Evolutionary conservation across 2,329 filamentous ascomycete genomes (phyloP), one percentile per base, ranked within the genome.

Genomic region (Tricladium varicosporioides): DNA sequence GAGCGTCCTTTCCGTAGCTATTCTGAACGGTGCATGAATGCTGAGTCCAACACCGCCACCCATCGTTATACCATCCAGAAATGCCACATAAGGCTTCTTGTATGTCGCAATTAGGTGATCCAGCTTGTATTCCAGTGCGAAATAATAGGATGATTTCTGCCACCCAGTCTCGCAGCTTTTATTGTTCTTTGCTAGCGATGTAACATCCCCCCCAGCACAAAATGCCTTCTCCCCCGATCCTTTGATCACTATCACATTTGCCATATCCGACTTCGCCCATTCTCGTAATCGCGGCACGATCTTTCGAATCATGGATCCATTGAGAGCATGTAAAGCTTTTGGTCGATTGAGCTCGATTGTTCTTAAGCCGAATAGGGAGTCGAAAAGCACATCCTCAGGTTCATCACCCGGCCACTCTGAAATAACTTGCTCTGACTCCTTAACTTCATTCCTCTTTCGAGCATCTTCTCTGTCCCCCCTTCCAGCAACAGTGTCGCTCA

Each of bases 51-150:
- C 94, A 64, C 94, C 94, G 55, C 94, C 94, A 55, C 94, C 94
- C 94, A 99, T 99, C 52, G 95, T 99, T 73, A 96, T 89, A 58
- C 94, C 94, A 70, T 99, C 94, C 87, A 99, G 95, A 70, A 97
- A 89, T 32, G 94, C 89, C 52, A 99, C 85, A 70, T 94, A 96
- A 0, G 94, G 94, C 78, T 97, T 99, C 60, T 79, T 72, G 76
- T 96, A 97, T 40, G 92, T 97, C 18, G 94, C 90, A 71, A 99
- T 96, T 66, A 93, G 80, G 75, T 99, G 94, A 72, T 99, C 90
- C 61, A 99, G 86, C 76, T 91, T 88, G 80, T 97, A 99, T 86
- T 99, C 95, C 56, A 94, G 86, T 11, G 78, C 91, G 72, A 99
- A 99, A 80, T 95, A 99, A 51, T 92, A 86, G 48, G 83, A 78